phyloP scores from a whole-genome alignment of 495 filamentous ascomycete species.

The Aspergillus steynii region DNA sequence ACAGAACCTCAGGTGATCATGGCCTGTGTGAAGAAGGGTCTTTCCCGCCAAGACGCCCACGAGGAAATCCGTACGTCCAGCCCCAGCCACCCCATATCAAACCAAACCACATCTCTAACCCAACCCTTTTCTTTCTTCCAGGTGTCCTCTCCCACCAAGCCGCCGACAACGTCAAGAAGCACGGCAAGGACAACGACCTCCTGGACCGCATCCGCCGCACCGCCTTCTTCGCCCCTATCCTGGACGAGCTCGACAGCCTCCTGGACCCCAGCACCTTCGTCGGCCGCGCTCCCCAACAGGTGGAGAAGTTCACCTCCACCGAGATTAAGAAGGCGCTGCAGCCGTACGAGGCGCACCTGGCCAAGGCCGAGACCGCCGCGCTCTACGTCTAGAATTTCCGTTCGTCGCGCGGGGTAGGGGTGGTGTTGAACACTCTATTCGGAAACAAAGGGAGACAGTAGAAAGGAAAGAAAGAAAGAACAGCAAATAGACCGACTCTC shows the following conservation, averaged over 20 bases:
- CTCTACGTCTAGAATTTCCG: slow-evolving; percentile 46
- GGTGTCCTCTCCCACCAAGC: slow-evolving; percentile 88
- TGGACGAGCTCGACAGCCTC: slow-evolving; percentile 70
- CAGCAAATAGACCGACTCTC: not conserved
- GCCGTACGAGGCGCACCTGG: slow-evolving; percentile 46
- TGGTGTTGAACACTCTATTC: no score
- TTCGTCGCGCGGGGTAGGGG: no score
- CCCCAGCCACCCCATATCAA: not conserved
- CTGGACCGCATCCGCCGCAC: slow-evolving; percentile 73
- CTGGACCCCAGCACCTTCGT: slow-evolving; percentile 69
- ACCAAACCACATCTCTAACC: not conserved
- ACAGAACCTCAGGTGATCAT: slow-evolving; percentile 68
- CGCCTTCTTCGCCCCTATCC: slow-evolving; percentile 81
- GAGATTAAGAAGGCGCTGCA: slow-evolving; percentile 54
- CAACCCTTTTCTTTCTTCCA: slow-evolving; percentile 21
- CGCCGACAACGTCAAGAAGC: slow-evolving; percentile 72
- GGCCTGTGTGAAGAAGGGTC: slow-evolving; percentile 73
- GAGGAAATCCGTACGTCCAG: slow-evolving; percentile 66
- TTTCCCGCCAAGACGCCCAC: slow-evolving; percentile 85
- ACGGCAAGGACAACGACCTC: slow-evolving; percentile 80
- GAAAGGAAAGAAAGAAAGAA: not conserved
- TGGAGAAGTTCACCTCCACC: slow-evolving; percentile 55
- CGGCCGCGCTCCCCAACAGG: slow-evolving; percentile 61
- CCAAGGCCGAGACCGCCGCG: slow-evolving; percentile 48
- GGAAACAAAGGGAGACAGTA: not conserved